Evolutionary conservation across 106 monocot genomes (phyloP).

Genomic region (Dendrobium huoshanense): DNA sequence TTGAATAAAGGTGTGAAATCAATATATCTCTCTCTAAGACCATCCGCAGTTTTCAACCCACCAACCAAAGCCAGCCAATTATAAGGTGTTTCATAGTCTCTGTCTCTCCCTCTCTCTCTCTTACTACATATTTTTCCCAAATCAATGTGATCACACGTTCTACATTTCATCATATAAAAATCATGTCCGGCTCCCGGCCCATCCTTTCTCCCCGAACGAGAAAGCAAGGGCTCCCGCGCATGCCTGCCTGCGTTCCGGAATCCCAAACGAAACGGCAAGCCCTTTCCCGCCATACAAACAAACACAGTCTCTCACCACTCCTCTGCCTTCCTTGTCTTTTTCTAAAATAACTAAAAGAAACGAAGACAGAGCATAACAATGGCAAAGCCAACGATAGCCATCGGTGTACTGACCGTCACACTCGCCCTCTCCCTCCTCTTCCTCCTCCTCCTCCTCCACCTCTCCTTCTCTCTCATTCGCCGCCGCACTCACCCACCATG

Average conservation of each 20-base stretch:
- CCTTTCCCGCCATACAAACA: neutral
- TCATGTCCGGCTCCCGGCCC: no score
- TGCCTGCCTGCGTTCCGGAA: neutral
- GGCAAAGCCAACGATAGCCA: constrained; percentile 7
- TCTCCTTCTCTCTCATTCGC: constrained; percentile 15
- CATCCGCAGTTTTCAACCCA: no score
- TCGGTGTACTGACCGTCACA: constrained; percentile 1
- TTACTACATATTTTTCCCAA: no score
- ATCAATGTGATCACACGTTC: no score
- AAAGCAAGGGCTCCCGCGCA: neutral
- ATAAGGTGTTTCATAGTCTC: no score
- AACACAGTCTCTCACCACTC: neutral
- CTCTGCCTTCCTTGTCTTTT: neutral
- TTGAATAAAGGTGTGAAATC: no score
- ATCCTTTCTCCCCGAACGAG: neutral
- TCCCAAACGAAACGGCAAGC: neutral
- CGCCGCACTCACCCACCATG: neutral
- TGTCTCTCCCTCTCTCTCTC: no score
- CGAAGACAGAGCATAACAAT: constrained; percentile 3
- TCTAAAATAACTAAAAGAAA: no score
- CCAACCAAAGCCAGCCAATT: no score
- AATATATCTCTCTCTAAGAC: no score
- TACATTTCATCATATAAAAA: no score
- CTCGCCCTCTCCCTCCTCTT: constrained; percentile 6
- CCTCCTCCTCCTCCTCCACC: constrained; percentile 17